phyloP scores from a whole-genome alignment of 139 green algal genomes.

The Yamagishiella unicocca region DNA sequence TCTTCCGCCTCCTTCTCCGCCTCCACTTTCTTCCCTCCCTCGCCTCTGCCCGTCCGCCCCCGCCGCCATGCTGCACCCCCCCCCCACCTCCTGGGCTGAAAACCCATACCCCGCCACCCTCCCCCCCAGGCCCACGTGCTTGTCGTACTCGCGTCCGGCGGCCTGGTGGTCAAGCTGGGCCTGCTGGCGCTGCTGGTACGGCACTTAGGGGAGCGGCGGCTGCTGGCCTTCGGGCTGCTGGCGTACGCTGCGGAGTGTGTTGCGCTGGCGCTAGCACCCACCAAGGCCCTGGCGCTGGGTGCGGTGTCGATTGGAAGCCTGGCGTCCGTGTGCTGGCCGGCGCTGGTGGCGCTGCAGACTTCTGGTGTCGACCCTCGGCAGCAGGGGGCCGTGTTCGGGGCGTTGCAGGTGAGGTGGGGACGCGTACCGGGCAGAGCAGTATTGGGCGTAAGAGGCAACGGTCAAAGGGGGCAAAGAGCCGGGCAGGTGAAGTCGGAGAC shows the following conservation, averaged over 20 bases:
- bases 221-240: constrained; percentile 65
- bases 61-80: background rate
- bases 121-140: constrained; percentile 65
- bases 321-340: constrained; percentile 70
- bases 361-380: constrained; percentile 54
- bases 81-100: background rate
- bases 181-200: constrained; percentile 71
- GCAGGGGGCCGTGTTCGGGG: constrained; percentile 69
- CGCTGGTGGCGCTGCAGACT: constrained; percentile 76
- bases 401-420: constrained; percentile 62
- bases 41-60: background rate
- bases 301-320: constrained; percentile 63
- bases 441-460: background rate
- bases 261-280: constrained; percentile 55
- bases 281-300: constrained; percentile 49
- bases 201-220: constrained; percentile 64
- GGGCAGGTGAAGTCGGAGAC: too few relatives aligned
- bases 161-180: constrained; percentile 78
- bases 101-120: background rate
- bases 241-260: constrained; percentile 57
- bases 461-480: too few relatives aligned
- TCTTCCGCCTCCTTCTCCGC: background rate
- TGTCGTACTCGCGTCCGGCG: constrained; percentile 66
- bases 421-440: background rate
- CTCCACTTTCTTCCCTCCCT: background rate